These are phyloP conservation scores for Paraphoma chrysanthemicola DNA, from an alignment of 2,329 filamentous ascomycete genomes.

Conservation along the genomic window DNA sequence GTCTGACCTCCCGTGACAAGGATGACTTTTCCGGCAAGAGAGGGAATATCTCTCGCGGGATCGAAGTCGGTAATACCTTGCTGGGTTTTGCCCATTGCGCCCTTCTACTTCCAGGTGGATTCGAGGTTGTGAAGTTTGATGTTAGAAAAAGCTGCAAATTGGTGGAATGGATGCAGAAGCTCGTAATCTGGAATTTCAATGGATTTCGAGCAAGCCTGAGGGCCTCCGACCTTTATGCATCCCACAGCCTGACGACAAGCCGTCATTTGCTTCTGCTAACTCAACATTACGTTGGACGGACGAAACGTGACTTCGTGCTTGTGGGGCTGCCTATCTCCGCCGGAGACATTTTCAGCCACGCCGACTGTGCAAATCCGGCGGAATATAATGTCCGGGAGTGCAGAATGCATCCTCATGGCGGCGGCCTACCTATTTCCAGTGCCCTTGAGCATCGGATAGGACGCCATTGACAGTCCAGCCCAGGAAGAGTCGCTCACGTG, in stretches of 20 bases:
- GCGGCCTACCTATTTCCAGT: too few relatives aligned
- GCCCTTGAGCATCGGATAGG: too few relatives aligned
- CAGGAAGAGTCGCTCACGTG: neutral
- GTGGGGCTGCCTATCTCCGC: neutral
- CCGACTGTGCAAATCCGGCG: neutral
- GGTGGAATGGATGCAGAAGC: too few relatives aligned
- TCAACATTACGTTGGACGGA: neutral
- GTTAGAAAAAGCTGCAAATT: too few relatives aligned
- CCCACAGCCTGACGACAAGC: too few relatives aligned
- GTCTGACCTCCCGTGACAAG: constrained; percentile 30
- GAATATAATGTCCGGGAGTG: neutral
- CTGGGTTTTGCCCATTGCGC: neutral
- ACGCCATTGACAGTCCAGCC: neutral
- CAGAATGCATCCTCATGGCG: neutral
- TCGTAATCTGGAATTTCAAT: too few relatives aligned
- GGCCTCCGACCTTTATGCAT: too few relatives aligned
- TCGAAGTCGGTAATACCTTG: constrained; percentile 14
- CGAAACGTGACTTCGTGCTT: neutral
- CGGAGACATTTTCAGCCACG: neutral
- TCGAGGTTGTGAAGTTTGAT: too few relatives aligned
- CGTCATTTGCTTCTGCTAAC: too few relatives aligned
- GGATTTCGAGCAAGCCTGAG: too few relatives aligned
- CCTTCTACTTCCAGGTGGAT: neutral
- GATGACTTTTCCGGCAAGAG: constrained; percentile 26
- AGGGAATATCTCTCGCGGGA: constrained; percentile 26